Evolutionary conservation across 2,329 filamentous ascomycete genomes (phyloP), one percentile per base, ranked within the genome.

Genomic region (Fusarium sp.): DNA sequence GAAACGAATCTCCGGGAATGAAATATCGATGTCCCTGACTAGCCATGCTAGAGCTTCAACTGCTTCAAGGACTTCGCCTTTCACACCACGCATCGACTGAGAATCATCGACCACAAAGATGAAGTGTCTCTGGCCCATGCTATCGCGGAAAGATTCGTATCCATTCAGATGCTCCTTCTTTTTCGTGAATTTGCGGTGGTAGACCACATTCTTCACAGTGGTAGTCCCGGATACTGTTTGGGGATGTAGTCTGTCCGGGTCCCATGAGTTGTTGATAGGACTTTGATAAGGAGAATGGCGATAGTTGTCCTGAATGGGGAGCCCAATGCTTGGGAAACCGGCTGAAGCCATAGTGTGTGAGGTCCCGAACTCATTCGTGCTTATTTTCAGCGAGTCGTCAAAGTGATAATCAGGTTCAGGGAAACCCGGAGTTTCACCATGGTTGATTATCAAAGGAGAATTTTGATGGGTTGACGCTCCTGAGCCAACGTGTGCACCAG

Each of bases 21-120:
- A 16, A 2, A 18, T 47, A 11, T 67, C 66, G 2, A 63, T 56
- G 6, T 58, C 46, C 9, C 45, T 55, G 1, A 71, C 38, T 0
- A 71, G 10, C 69, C 69, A 68, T 6, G 41, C 13, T 3, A 67
- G 43, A 16, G 43, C 38, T 7, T 51, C 56, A 1, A 62, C n/a
- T 1, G 48, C 38, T 1, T 43, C 44, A 1, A 34, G 3, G 0
- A 71, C 62, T 4, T 64, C 32, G 4, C 15, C 2, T 2, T 15
- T 24, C 11, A 38, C 22, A 0, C 18, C 6, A 0, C 45, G 51
- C 68, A 71, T 71, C 3, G 68, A 60, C 4, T 12, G 3, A 4
- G 68, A 71, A n/a, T 70, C 67, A 12, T 71, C 68, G 41, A 71
- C 54, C 8, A 71, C 13, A 29, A 71, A 40, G 5, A 71, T 25